Evolutionary conservation across 306 rosid species (phyloP).

Genomic region (Benincasa hispida): DNA sequence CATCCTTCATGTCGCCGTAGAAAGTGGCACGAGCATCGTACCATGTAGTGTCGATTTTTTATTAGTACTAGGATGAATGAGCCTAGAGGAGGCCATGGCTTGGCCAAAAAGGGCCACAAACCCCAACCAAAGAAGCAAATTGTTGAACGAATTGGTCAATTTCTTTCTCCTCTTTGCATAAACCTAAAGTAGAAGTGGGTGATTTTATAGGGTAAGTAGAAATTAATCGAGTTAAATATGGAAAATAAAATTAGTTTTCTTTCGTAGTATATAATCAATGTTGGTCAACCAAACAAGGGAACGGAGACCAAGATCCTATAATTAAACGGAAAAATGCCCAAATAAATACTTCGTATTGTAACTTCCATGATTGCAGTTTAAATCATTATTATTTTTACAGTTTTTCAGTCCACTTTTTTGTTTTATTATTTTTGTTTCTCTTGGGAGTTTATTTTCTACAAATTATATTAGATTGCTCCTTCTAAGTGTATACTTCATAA

Average conservation of each 20-base stretch:
- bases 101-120: slow-evolving; percentile 13
- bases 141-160: background rate
- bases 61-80: background rate
- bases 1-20: slow-evolving; percentile 46
- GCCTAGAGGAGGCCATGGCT: background rate
- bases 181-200: background rate
- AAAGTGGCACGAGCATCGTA: slow-evolving; percentile 55
- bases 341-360: background rate
- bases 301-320: background rate
- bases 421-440: too few species aligned
- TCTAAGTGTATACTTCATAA: too few species aligned
- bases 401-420: too few species aligned
- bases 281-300: background rate
- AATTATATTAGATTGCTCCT: too few species aligned
- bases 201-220: background rate
- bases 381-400: too few species aligned
- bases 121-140: background rate
- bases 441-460: too few species aligned
- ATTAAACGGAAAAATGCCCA: background rate
- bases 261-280: background rate
- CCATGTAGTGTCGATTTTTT: slow-evolving; percentile 16
- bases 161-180: too few species aligned
- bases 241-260: background rate
- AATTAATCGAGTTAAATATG: background rate
- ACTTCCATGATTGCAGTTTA: background rate